Base-by-base conservation (phyloP, 2,329 filamentous ascomycete species). In the Stachybotrys chartarum region DNA sequence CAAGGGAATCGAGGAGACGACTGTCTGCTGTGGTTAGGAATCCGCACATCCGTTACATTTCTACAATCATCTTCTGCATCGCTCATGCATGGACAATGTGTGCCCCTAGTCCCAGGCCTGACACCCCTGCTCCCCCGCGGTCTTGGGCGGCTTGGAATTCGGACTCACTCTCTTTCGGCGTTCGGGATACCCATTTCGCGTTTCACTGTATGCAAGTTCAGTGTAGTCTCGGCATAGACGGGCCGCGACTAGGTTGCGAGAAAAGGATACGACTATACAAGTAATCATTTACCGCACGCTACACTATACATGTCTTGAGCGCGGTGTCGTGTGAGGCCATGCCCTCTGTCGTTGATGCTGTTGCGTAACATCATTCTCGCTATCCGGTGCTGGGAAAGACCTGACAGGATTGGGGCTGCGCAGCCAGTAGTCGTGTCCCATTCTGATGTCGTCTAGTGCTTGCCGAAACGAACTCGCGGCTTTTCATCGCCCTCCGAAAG, bases 11-110 rank as follows among this genome's bases (percentile, higher is more conserved):
- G 74, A 78, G 52, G 77, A 79, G 59, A 65, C 75, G 5, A 76
- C 74, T 2, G 71, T 78, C 3, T 79, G 77, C 64, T 79, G 77
- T 56, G 74, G 76, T 45, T 68, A 56, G 53, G 16, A 24, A 24
- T 24, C 24, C 24, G 24, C 24, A 24, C 24, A 24, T 24, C 3
- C 2, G 24, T 4, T 24, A 24, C 24, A 4, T 24, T 24, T 24
- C 35, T 10, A 42, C 35, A 42, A 10, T 10, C 35, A 14, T 10
- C 35, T 14, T 42, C 10, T 42, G 35, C 14, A 10, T 42, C 10
- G 3, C 14, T 42, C 35, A 10, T 10, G 10, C 35, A 42, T 42
- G 35, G 35, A 42, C 35, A 42, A 42, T 14, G 35, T 42, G 35
- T 14, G 8, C 14, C 35, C 35, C 24, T 24, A 24, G 24, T 24